Evolutionary conservation across 495 filamentous ascomycete species (phyloP).

Genomic region (Xylaria sp.): DNA sequence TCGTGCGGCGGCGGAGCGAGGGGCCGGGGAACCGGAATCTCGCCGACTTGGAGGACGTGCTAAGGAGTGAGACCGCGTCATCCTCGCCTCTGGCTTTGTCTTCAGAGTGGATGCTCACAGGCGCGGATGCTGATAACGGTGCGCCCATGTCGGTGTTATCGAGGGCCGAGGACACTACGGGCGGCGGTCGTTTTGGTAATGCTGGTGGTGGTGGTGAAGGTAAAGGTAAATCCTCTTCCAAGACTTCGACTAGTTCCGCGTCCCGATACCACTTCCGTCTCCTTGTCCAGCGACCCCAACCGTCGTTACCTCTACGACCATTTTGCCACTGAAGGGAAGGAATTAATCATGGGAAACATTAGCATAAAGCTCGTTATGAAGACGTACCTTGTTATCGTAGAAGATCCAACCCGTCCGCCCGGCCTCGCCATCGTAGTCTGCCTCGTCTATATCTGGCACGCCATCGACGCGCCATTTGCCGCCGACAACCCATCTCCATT

Average conservation of each 20-base stretch:
- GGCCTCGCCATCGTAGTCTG: slow-evolving; percentile 61
- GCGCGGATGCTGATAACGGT: slow-evolving; percentile 10
- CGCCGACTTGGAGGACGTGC: slow-evolving; percentile 40
- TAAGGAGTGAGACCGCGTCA: slow-evolving; percentile 41
- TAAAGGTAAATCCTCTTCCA: slow-evolving; percentile 41
- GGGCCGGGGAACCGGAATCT: slow-evolving; percentile 33
- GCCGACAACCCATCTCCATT: slow-evolving; percentile 88
- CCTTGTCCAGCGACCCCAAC: slow-evolving; percentile 94
- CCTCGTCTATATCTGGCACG: slow-evolving; percentile 57
- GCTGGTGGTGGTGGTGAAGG: slow-evolving; percentile 37
- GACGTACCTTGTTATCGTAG: slow-evolving; percentile 91
- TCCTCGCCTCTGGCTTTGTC: slow-evolving; percentile 34
- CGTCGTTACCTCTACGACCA: slow-evolving; percentile 84
- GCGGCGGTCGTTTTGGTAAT: slow-evolving; percentile 27
- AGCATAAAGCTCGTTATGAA: background rate
- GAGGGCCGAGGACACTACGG: slow-evolving; percentile 29
- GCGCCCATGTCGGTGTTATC: slow-evolving; percentile 5
- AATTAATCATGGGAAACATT: background rate
- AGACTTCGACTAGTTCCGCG: slow-evolving; percentile 87
- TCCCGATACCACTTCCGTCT: slow-evolving; percentile 96
- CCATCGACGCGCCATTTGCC: slow-evolving; percentile 91
- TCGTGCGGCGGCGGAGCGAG: slow-evolving; percentile 37
- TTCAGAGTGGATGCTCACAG: background rate
- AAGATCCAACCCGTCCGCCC: slow-evolving; percentile 88
- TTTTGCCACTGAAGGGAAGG: slow-evolving; percentile 77